phyloP scores from a whole-genome alignment of 148 eudicot species.

The Amaranthus palmeri region DNA sequence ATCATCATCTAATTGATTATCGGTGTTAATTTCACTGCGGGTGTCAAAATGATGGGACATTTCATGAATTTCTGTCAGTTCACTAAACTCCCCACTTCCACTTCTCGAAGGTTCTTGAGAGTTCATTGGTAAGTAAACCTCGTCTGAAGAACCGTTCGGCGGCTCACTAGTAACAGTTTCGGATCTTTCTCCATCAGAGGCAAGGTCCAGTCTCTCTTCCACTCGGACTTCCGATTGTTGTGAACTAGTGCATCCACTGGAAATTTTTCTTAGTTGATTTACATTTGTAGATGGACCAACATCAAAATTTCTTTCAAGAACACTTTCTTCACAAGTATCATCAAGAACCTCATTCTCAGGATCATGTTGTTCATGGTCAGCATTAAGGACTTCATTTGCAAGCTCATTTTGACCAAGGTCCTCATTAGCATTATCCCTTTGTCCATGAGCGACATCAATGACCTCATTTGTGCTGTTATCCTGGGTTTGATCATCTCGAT shows the following conservation, averaged over 20 bases:
- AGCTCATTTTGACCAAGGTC: conserved; percentile 26
- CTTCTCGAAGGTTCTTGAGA: conserved; percentile 32
- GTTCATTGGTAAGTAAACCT: conserved; percentile 12
- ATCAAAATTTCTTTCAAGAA: conserved; percentile 26
- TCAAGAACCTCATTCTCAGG: not conserved
- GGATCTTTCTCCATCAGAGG: conserved; percentile 24
- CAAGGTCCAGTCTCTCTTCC: conserved; percentile 29
- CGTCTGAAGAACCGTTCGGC: conserved; percentile 10
- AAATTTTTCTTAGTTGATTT: conserved; percentile 18
- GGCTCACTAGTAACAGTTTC: conserved; percentile 16
- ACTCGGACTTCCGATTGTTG: conserved; percentile 22
- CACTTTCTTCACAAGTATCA: not conserved
- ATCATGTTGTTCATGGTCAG: not conserved
- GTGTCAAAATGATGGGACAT: conserved; percentile 24
- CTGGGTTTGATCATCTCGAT: conserved; percentile 31
- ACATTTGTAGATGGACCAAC: conserved; percentile 9
- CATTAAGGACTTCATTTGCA: not conserved
- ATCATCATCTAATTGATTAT: conserved; percentile 24
- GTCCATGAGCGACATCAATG: conserved; percentile 28
- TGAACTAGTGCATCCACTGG: conserved; percentile 16
- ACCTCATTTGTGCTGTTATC: conserved; percentile 32
- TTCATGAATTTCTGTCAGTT: conserved; percentile 26
- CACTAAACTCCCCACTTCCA: conserved; percentile 24
- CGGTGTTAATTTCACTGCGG: conserved; percentile 22
- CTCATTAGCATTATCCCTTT: conserved; percentile 18